phyloP scores from a whole-genome alignment of 2,329 filamentous ascomycete genomes.

The Phialemonium atrogriseum region DNA sequence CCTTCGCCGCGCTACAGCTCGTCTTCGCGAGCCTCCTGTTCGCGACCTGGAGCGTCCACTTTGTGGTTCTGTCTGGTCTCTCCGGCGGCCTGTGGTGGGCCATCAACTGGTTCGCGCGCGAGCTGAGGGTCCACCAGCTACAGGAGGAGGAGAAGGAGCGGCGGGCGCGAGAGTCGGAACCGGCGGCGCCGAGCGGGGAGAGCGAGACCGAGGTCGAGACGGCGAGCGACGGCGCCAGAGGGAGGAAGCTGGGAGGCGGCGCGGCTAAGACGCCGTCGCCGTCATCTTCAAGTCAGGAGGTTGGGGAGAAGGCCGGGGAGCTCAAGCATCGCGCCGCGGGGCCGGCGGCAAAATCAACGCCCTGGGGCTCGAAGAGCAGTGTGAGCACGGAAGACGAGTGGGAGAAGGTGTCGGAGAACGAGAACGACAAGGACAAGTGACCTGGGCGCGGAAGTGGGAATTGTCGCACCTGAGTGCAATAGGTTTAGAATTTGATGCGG shows the following conservation, averaged over 20 bases:
- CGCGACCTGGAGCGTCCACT: constrained; percentile 83
- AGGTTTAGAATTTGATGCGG: too few species aligned
- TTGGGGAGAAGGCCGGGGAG: constrained; percentile 31
- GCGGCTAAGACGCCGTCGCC: constrained; percentile 15
- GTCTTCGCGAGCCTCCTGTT: constrained; percentile 69
- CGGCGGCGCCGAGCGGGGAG: constrained; percentile 29
- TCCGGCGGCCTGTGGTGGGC: constrained; percentile 81
- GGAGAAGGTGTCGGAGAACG: constrained; percentile 82
- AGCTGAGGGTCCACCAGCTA: constrained; percentile 41
- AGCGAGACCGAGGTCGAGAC: constrained; percentile 45
- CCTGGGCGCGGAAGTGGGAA: too few species aligned
- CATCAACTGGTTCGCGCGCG: constrained; percentile 93
- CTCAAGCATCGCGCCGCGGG: constrained; percentile 37
- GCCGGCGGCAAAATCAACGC: constrained; percentile 28
- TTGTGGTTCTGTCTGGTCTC: constrained; percentile 70
- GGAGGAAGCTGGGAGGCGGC: constrained; percentile 12
- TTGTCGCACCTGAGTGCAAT: too few species aligned
- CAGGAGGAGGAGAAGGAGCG: constrained; percentile 33
- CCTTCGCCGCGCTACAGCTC: constrained; percentile 78
- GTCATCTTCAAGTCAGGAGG: constrained; percentile 35
- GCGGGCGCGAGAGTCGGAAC: constrained; percentile 21
- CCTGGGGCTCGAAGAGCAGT: constrained; percentile 43
- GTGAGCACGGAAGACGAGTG: constrained; percentile 90
- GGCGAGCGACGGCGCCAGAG: constrained; percentile 14
- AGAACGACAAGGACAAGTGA: constrained; percentile 49